phyloP scores from a whole-genome alignment of 345 rosid species.

The Mercurialis annua region DNA sequence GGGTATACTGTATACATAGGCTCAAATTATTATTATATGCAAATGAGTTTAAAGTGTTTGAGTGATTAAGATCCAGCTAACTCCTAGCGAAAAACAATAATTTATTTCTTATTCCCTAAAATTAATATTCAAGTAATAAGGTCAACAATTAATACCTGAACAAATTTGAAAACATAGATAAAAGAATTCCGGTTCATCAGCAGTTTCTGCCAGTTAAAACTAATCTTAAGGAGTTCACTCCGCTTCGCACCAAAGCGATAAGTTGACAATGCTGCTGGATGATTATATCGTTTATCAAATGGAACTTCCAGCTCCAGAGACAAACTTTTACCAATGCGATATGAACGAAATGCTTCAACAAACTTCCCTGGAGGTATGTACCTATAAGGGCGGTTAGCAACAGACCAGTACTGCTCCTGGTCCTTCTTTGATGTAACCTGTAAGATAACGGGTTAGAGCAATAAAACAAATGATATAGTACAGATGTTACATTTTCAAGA shows the following conservation, averaged over 20 bases:
- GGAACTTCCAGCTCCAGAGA: constrained; percentile 57
- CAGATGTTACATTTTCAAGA: constrained; percentile 17
- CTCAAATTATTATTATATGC: background rate
- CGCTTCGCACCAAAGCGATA: constrained; percentile 60
- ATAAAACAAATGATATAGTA: background rate
- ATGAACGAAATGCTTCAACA: constrained; percentile 71
- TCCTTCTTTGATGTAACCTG: constrained; percentile 93
- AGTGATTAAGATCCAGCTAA: background rate
- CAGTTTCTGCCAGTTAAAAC: constrained; percentile 80
- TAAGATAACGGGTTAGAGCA: constrained; percentile 16
- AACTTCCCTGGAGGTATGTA: constrained; percentile 84
- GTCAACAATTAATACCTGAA: constrained; percentile 58
- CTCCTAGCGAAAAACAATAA: background rate
- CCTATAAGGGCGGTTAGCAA: constrained; percentile 60
- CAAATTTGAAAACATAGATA: constrained; percentile 84
- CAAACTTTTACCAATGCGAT: constrained; percentile 57
- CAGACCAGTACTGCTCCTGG: constrained; percentile 96
- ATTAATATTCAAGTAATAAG: background rate
- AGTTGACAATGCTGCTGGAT: constrained; percentile 92
- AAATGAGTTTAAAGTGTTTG: background rate
- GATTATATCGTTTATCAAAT: constrained; percentile 75
- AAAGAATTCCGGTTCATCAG: constrained; percentile 91
- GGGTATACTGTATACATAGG: background rate
- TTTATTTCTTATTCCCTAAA: background rate
- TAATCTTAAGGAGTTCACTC: constrained; percentile 70